Evolutionary conservation across 108 stramenopile species (phyloP).

Genomic region (Thalassiosira profunda): DNA sequence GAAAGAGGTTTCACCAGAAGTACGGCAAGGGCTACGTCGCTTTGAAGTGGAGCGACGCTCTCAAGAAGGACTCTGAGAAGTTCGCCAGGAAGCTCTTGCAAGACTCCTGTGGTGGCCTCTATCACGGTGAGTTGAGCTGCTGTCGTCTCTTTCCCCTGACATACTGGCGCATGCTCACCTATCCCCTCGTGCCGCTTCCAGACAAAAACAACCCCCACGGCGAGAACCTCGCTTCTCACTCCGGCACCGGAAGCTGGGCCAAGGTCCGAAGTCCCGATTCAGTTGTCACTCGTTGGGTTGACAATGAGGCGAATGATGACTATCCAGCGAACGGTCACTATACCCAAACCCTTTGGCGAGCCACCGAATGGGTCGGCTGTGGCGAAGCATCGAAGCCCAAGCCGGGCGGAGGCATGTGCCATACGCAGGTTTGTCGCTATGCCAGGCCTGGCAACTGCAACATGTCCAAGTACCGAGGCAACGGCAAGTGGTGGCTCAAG

Average conservation of each 20-base stretch:
- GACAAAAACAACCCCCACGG: conserved; percentile 1
- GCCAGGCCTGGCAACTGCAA: conserved; percentile 23
- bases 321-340: conserved; percentile 40
- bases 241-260: conserved; percentile 2
- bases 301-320: conserved; percentile 18
- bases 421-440: conserved; percentile 45
- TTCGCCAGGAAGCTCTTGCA: conserved; percentile 13
- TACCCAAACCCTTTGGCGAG: conserved; percentile 47
- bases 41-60: conserved; percentile 21
- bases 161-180: neutral
- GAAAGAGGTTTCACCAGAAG: conserved; percentile 9
- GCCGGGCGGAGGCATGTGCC: neutral
- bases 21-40: conserved; percentile 15
- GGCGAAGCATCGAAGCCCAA: conserved; percentile 35
- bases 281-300: conserved; percentile 29
- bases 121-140: neutral
- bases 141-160: neutral
- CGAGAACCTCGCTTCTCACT: conserved; percentile 38
- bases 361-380: conserved; percentile 45
- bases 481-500: conserved; percentile 39
- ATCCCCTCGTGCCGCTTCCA: neutral
- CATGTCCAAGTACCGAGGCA: neutral
- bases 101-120: conserved; percentile 4
- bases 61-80: neutral
- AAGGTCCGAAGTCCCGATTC: conserved; percentile 15